Evolutionary conservation across 148 eudicot species (phyloP), one percentile per base, ranked within the genome.

Genomic region (Selenicereus undatus): DNA sequence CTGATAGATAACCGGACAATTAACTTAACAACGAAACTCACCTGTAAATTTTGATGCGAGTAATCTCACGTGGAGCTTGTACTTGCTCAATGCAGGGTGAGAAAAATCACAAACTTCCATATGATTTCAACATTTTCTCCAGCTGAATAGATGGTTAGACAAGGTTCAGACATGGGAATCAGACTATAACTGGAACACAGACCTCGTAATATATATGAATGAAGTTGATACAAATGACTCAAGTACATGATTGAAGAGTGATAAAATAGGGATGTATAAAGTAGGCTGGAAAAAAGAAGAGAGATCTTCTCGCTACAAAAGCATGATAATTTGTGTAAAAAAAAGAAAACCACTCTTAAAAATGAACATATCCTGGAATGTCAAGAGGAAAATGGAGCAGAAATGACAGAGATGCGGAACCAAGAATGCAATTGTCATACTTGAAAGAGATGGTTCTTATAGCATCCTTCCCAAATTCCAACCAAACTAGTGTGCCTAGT

Each of bases 401-500:
- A 45, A n/a, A 56, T 48, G 60, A 54, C 14, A 35, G 56, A 65
- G 5, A 48, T 48, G 52, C 8, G 8, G 52, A 11, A 48, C 10
- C 52, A 48, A 48, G 52, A 48, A 10, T 51, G 42, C 21, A 58
- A 76, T 12, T 20, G 26, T 71, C 86, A 87, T 32, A 79, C 66
- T 70, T 84, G 78, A 86, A 87, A 90, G 84, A 85, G 80, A 84
- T 81, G 64, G 79, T 88, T 88, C 79, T 81, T 83, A 78, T 85
- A 89, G 78, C 89, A 88, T 18, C 79, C 78, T 11, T 78, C n/a
- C n/a, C n/a, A n/a, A n/a, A n/a, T n/a, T 87, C 91, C 92, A 91
- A 71, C 86, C 88, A 17, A 88, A 90, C 62, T 92, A 90, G 24
- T 78, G 86, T 62, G 91, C 85, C 45, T 89, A 88, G 80, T 50